These are phyloP conservation scores for Lactarius sanguifluus DNA, from an alignment of 768 basidiomycete genomes.

Conservation along the genomic window DNA sequence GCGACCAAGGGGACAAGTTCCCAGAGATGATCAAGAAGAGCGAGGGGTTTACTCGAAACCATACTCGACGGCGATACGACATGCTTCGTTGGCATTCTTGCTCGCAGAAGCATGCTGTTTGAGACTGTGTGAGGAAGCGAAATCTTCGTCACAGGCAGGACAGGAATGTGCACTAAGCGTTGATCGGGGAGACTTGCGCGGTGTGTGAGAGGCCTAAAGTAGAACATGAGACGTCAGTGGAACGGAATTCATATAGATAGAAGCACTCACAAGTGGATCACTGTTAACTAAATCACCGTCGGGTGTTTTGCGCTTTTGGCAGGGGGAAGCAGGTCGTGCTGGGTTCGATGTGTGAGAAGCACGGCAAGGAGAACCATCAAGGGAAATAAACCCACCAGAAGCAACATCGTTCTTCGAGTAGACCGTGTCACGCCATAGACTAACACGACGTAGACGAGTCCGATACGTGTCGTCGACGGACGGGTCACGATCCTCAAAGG, in stretches of 20 bases:
- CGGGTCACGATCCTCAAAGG: constrained; percentile 25
- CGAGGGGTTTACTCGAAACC: constrained; percentile 53
- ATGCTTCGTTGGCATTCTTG: constrained; percentile 60
- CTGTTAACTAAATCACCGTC: constrained; percentile 22
- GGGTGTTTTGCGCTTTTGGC: constrained; percentile 28
- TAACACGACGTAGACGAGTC: constrained; percentile 62
- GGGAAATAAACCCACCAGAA: constrained; percentile 18
- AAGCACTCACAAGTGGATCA: constrained; percentile 21
- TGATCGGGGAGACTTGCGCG: constrained; percentile 28
- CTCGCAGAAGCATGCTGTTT: constrained; percentile 57
- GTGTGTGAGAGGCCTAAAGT: constrained; percentile 19
- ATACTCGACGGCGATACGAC: constrained; percentile 71
- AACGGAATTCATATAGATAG: constrained; percentile 14
- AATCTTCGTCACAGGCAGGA: constrained; percentile 72
- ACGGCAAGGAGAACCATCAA: background rate
- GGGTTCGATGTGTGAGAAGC: constrained; percentile 8
- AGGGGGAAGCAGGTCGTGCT: constrained; percentile 20
- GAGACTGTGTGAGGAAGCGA: constrained; percentile 57
- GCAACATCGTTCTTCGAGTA: constrained; percentile 41
- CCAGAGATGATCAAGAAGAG: constrained; percentile 4
- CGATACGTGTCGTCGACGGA: constrained; percentile 51
- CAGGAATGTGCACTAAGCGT: constrained; percentile 51
- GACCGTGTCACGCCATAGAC: constrained; percentile 63
- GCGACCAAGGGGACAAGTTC: background rate
- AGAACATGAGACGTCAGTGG: constrained; percentile 14